These are phyloP conservation scores for Sequoiadendron giganteum DNA, from an alignment of 75 land plant genomes.

Conservation along the genomic window DNA sequence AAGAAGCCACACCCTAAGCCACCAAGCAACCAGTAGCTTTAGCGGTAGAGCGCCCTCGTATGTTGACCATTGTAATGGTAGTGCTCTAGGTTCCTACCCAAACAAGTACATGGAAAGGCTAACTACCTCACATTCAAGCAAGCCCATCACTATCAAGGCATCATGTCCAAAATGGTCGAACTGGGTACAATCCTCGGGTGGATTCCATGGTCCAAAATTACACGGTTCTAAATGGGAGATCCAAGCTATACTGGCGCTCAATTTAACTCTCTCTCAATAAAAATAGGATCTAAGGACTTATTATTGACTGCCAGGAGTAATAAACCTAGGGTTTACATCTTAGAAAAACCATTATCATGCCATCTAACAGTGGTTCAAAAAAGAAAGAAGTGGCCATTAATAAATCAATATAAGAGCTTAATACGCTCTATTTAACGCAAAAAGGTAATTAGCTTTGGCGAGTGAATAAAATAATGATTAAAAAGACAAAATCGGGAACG, in stretches of 20 bases:
- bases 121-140: background rate
- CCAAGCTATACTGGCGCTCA: background rate
- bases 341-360: background rate
- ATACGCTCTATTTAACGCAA: no score
- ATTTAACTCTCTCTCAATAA: background rate
- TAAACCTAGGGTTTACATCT: background rate
- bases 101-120: background rate
- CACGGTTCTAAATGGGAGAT: background rate
- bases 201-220: background rate
- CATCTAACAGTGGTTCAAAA: no score
- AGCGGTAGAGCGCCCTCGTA: no score
- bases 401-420: no score
- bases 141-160: background rate
- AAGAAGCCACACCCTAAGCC: no score
- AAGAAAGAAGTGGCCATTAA: no score
- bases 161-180: background rate
- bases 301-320: background rate
- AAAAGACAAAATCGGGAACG: no score
- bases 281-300: background rate
- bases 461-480: no score
- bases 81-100: no score
- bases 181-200: background rate
- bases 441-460: no score
- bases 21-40: no score
- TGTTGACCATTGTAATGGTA: no score